These are phyloP conservation scores for Madurella mycetomatis DNA, from an alignment of 2,329 filamentous ascomycete genomes.

Conservation along the genomic window DNA sequence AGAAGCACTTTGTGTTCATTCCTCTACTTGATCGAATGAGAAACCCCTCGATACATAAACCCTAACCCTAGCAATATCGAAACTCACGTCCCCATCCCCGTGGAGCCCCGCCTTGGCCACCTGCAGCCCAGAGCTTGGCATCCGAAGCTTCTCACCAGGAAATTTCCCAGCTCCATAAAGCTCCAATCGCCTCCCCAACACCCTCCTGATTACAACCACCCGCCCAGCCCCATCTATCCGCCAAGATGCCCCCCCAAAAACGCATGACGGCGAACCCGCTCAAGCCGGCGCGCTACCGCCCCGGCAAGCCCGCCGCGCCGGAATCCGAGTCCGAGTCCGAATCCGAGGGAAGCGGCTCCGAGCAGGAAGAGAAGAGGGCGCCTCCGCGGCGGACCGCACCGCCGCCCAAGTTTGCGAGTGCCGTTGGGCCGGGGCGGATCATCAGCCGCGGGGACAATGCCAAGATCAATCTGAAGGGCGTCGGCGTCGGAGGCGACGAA, in stretches of 20 bases:
- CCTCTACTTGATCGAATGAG: too few species aligned
- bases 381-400: conserved; percentile 39
- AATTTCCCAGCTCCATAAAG: background rate
- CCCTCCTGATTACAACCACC: background rate
- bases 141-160: background rate
- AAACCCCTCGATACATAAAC: too few species aligned
- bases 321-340: conserved; percentile 41
- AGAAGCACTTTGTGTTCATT: too few species aligned
- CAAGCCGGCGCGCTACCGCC: conserved; percentile 74
- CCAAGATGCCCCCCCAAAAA: conserved; percentile 58
- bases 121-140: background rate
- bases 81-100: background rate
- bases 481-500: conserved; percentile 24
- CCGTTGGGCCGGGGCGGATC: conserved; percentile 44
- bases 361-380: conserved; percentile 23
- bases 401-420: conserved; percentile 54
- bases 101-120: background rate
- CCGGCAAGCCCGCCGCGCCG: conserved; percentile 68
- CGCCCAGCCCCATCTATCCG: background rate
- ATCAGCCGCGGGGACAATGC: conserved; percentile 42
- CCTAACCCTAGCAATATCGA: background rate
- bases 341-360: conserved; percentile 26
- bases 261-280: conserved; percentile 92
- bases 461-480: conserved; percentile 44
- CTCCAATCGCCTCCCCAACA: background rate